Conservation (phyloP, 768 basidiomycete genomes). For the Phallus indusiatus region DNA sequence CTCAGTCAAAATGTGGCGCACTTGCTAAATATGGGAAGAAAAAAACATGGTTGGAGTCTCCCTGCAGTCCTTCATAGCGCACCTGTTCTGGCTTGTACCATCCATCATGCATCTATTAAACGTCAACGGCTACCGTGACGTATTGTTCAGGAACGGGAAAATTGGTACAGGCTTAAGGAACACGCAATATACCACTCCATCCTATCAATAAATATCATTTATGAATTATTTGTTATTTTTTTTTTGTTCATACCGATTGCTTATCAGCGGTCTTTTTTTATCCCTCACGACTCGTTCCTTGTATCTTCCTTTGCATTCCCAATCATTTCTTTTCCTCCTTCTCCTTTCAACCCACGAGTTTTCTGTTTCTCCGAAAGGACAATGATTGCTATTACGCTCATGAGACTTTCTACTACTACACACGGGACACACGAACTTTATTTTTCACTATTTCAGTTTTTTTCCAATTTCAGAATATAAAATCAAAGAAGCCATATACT, state of each 20-base stretch:
- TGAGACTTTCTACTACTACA: too few relatives aligned
- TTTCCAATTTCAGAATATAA: too few relatives aligned
- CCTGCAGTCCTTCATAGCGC: not conserved
- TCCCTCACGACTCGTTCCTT: too few relatives aligned
- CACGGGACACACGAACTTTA: too few relatives aligned
- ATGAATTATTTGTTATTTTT: not conserved
- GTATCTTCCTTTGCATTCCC: too few relatives aligned
- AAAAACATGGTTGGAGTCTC: not conserved
- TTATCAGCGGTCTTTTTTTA: not conserved
- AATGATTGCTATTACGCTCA: too few relatives aligned
- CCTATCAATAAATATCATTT: not conserved
- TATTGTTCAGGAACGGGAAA: not conserved
- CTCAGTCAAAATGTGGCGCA: constrained; percentile 27
- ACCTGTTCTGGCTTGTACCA: not conserved
- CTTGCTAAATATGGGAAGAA: constrained; percentile 11
- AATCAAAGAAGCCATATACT: too few relatives aligned
- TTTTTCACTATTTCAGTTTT: too few relatives aligned
- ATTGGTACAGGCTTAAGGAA: not conserved
- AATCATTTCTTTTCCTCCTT: too few relatives aligned
- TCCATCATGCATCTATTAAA: not conserved
- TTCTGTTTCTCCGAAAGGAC: too few relatives aligned
- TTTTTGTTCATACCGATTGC: not conserved
- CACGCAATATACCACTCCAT: too few relatives aligned
- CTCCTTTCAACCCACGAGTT: too few relatives aligned
- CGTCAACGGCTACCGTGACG: not conserved